Base-by-base conservation (phyloP, 441 rosid species). In the Populus hybrid region DNA sequence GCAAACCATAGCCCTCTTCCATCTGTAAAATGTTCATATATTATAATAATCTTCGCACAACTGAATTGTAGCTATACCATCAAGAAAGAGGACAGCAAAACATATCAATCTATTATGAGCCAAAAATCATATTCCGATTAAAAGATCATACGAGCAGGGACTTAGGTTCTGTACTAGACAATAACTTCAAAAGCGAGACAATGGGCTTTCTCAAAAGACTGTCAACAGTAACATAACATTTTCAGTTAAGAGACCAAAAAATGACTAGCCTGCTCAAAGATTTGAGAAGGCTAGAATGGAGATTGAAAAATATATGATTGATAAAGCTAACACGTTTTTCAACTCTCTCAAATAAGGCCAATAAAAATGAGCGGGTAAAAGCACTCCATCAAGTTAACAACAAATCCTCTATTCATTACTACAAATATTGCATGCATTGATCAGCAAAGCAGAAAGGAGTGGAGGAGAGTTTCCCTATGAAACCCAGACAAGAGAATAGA, bases 1-100 rank as follows among this genome's bases (percentile, higher is more conserved):
- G 84, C 84, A 90, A 79, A 74, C 67, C 75, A 78, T 82, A 92
- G 73, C 90, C 98, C 66, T 92, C 92, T 81, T 91, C 95, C 88
- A 91, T 86, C 98, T 92, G 87, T 73, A 75, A 81, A 83, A 74
- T 75, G 53, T 46, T 71, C 83, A 83, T 38, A 46, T 7, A 32
- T 36, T 30, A 75, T 23, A 70, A 40, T 38, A 66, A 34, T 71
- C 53, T 68, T 57, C 3, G 57, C 2, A 32, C 12, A 67, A 53
- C 30, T 19, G 18, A 53, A n/a, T 42, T 10, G 11, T 35, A 42
- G 21, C 11, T 5, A 21, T 19, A 73, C 10, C 10, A 9, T 21
- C 8, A 21, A 34, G n/a, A 71, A 63, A 64, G 71, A 82, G 64
- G 23, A 74, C 10, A 35, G 21, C 7, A 40, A 36, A 67, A 46